Conservation (phyloP, 1,139 yeast genomes). For the Protomyces gravidus region DNA sequence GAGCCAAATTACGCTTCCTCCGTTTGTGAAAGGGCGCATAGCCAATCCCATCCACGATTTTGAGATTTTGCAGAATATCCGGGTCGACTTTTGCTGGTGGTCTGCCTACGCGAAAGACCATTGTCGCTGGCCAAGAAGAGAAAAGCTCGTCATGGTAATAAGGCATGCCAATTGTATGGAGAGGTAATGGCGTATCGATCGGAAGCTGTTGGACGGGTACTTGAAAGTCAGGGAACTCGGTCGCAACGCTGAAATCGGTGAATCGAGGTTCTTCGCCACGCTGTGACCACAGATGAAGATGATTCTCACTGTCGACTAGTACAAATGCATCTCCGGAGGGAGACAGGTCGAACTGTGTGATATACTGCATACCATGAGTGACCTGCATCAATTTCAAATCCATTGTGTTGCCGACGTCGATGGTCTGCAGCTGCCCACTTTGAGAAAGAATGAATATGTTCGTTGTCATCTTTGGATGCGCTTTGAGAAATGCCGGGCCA, state of each 20-base stretch:
- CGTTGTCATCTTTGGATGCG: conserved; percentile 84
- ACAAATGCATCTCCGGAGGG: conserved; percentile 76
- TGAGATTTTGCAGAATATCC: conserved; percentile 38
- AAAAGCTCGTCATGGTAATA: conserved; percentile 72
- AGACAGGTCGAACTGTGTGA: conserved; percentile 62
- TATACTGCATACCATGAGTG: conserved; percentile 41
- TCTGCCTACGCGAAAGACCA: conserved; percentile 53
- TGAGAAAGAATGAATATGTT: conserved; percentile 69
- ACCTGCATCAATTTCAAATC: conserved; percentile 42
- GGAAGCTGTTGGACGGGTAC: conserved; percentile 30
- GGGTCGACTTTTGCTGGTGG: conserved; percentile 39
- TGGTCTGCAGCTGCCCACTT: conserved; percentile 76
- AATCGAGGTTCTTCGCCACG: conserved; percentile 41
- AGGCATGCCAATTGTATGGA: conserved; percentile 78
- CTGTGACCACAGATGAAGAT: conserved; percentile 69
- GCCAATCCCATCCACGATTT: conserved; percentile 37
- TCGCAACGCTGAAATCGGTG: conserved; percentile 49
- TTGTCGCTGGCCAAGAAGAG: conserved; percentile 71
- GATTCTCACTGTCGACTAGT: conserved; percentile 61
- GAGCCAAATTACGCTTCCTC: conserved; percentile 42
- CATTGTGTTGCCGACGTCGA: conserved; percentile 76
- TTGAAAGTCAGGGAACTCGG: conserved; percentile 50
- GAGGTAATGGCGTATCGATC: conserved; percentile 44
- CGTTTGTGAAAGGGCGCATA: conserved; percentile 52
- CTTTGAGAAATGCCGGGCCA: conserved; percentile 78